These are phyloP conservation scores for Fusarium humuli DNA, from an alignment of 2,329 filamentous ascomycete species.

Conservation along the genomic window DNA sequence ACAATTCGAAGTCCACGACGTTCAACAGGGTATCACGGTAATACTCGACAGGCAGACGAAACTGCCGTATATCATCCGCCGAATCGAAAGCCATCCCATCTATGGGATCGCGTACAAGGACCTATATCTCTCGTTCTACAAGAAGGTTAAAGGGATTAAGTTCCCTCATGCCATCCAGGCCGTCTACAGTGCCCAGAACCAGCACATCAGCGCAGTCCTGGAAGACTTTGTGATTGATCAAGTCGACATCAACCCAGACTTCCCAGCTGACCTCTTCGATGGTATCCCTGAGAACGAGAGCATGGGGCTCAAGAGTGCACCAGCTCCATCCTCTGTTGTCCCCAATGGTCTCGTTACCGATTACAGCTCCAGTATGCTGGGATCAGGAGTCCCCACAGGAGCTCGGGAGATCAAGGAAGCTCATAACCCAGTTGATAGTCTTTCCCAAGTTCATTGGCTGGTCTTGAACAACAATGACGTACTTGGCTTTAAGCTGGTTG, in stretches of 20 bases:
- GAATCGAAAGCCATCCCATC: constrained; percentile 16
- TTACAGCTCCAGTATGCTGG: constrained; percentile 31
- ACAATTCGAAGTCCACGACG: constrained; percentile 9
- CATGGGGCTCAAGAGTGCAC: background rate
- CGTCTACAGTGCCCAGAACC: constrained; percentile 9
- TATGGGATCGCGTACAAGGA: constrained; percentile 9
- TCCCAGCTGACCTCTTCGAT: background rate
- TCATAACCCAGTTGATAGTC: background rate
- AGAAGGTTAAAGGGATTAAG: background rate
- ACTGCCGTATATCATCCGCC: constrained; percentile 21
- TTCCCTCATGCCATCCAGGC: constrained; percentile 29
- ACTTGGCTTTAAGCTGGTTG: constrained; percentile 26
- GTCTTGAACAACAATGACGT: constrained; percentile 7
- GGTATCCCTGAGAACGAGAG: background rate
- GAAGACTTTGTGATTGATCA: constrained; percentile 29
- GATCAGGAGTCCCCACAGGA: background rate
- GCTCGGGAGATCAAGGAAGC: background rate
- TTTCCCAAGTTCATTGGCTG: constrained; percentile 23
- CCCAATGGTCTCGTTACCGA: constrained; percentile 18
- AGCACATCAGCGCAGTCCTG: constrained; percentile 6
- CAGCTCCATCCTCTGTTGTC: background rate
- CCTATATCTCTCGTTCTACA: constrained; percentile 25
- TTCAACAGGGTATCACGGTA: background rate
- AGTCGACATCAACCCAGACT: background rate
- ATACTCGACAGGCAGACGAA: constrained; percentile 9